These are phyloP conservation scores for Xenosphaeropsis pyriputrescens DNA, from an alignment of 2,329 filamentous ascomycete species.

Conservation along the genomic window DNA sequence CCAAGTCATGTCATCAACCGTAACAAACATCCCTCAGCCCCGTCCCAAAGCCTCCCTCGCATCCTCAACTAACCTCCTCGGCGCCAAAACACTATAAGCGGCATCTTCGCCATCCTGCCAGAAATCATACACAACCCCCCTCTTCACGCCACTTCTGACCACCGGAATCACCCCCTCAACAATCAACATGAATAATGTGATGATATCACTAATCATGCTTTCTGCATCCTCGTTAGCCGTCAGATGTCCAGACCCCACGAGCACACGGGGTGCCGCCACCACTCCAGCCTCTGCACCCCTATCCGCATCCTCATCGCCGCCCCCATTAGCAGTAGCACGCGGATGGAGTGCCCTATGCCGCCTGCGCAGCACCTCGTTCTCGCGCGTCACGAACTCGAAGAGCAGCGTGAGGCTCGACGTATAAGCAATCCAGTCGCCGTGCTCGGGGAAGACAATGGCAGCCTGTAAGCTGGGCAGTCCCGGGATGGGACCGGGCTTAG, in stretches of 20 bases:
- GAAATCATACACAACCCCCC: slow-evolving; percentile 19
- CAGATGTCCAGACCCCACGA: slow-evolving; percentile 21
- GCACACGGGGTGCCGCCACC: slow-evolving; percentile 8
- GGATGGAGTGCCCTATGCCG: slow-evolving; percentile 5
- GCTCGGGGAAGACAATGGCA: slow-evolving; percentile 22
- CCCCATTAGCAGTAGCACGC: too few relatives aligned
- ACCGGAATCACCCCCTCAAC: slow-evolving; percentile 20
- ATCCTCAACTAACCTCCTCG: slow-evolving; percentile 18
- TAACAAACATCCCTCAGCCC: too few relatives aligned
- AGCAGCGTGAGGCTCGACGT: slow-evolving; percentile 20
- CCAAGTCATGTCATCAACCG: too few relatives aligned
- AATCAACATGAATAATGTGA: slow-evolving; percentile 17
- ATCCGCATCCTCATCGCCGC: slow-evolving; percentile 6
- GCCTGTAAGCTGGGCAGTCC: slow-evolving; percentile 7
- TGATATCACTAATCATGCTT: slow-evolving; percentile 19
- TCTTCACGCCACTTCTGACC: slow-evolving; percentile 11
- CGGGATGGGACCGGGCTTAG: slow-evolving; percentile 5
- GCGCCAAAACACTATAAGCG: slow-evolving; percentile 21
- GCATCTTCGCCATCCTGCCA: slow-evolving; percentile 19
- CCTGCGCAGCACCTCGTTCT: slow-evolving; percentile 14
- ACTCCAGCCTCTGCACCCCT: too few relatives aligned
- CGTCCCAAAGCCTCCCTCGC: slow-evolving; percentile 10
- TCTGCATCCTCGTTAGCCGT: slow-evolving; percentile 21
- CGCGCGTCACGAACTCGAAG: slow-evolving; percentile 17
- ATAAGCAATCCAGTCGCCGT: slow-evolving; percentile 23